phyloP scores from a whole-genome alignment of 495 filamentous ascomycete species.

The Cercophora sp. region DNA sequence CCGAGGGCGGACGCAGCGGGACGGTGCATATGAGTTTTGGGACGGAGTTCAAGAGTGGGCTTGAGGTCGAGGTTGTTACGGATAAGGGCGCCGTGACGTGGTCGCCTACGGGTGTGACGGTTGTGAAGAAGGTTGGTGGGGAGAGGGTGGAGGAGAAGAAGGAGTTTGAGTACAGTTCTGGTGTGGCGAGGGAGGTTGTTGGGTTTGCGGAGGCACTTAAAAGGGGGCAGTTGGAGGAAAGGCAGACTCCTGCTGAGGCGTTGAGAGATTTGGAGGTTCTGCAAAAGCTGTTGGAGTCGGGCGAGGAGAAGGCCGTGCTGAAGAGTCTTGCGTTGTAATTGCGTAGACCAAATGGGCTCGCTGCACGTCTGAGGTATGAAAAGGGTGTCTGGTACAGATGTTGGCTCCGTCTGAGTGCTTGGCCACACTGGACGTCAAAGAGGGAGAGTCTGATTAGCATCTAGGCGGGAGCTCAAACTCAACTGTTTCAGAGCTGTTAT shows the following conservation, averaged over 20 bases:
- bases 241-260: conserved; percentile 62
- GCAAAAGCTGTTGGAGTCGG: conserved; percentile 60
- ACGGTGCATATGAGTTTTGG: conserved; percentile 61
- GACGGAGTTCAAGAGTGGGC: conserved; percentile 51
- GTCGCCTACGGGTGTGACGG: conserved; percentile 28
- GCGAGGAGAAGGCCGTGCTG: conserved; percentile 46
- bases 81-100: conserved; percentile 51
- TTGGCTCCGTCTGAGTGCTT: too few species aligned
- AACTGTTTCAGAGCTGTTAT: too few species aligned
- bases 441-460: too few species aligned
- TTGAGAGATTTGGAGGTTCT: conserved; percentile 65
- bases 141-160: conserved; percentile 46
- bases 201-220: conserved; percentile 58
- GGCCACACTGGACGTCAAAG: too few species aligned
- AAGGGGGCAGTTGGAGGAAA: conserved; percentile 40
- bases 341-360: too few species aligned
- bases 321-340: conserved; percentile 8
- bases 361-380: too few species aligned
- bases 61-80: conserved; percentile 50
- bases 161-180: conserved; percentile 51
- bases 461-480: too few species aligned
- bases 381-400: too few species aligned
- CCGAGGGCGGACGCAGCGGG: conserved; percentile 56
- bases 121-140: conserved; percentile 28
- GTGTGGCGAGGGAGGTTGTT: conserved; percentile 63